Percentiles rank a stretch among this genome's conserved stretches.
Evolutionary conservation across 208 protist genomes (phyloP).

Genomic region (Leishmania aethiopica): DNA sequence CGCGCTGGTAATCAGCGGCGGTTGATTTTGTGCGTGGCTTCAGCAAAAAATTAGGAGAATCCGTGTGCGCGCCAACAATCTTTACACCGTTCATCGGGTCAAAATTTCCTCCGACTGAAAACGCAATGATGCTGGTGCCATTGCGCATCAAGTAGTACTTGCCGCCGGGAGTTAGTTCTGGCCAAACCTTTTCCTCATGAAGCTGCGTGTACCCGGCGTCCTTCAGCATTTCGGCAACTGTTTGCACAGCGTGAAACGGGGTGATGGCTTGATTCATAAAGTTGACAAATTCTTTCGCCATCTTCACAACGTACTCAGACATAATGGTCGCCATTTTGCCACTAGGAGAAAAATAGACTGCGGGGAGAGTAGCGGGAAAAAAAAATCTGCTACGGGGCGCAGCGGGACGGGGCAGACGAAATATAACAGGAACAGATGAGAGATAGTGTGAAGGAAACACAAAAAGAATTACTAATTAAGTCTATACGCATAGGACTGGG

Average conservation of each 20-base stretch:
- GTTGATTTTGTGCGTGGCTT: constrained; percentile 67
- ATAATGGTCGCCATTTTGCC: constrained; percentile 23
- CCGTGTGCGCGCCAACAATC: constrained; percentile 97
- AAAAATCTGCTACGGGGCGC: background rate
- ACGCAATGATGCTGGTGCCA: constrained; percentile 95
- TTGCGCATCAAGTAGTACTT: constrained; percentile 98
- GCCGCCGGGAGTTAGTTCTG: constrained; percentile 61
- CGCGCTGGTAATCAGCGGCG: constrained; percentile 48
- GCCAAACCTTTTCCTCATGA: constrained; percentile 65
- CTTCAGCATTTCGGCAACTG: constrained; percentile 44
- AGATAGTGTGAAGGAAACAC: background rate
- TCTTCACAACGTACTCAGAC: constrained; percentile 27
- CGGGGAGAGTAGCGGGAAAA: background rate
- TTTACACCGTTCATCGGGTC: constrained; percentile 84
- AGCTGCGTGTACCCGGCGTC: constrained; percentile 60
- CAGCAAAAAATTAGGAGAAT: constrained; percentile 94
- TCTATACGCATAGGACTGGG: background rate
- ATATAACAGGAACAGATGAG: constrained; percentile 4
- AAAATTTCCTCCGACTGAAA: constrained; percentile 95
- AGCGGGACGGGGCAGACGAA: background rate
- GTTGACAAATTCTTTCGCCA: constrained; percentile 63
- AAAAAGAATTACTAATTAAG: background rate
- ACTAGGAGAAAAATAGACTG: background rate
- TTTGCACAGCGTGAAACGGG: constrained; percentile 82
- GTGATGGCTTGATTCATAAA: constrained; percentile 74